Percentiles rank a stretch among this genome's conserved stretches.
Conservation (phyloP, 331 rosid species). For the Malus hybrid region DNA sequence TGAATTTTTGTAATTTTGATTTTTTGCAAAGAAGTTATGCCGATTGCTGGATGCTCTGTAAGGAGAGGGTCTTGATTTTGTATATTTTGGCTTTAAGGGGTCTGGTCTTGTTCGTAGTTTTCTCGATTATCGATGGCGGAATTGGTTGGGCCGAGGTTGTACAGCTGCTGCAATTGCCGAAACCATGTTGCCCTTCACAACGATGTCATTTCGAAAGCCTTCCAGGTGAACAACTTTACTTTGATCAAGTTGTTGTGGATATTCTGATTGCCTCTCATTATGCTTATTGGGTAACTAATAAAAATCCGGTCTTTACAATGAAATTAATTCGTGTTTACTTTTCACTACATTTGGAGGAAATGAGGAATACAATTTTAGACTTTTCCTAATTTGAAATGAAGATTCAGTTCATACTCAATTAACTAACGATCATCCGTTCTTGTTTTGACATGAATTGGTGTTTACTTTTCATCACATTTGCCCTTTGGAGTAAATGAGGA, state of each 20-base stretch:
- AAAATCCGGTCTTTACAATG: neutral
- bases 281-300: neutral
- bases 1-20: no score
- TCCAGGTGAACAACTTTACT: conserved; percentile 25
- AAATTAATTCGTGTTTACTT: neutral
- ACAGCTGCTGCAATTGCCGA: conserved; percentile 24
- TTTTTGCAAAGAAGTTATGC: no score
- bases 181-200: conserved; percentile 34
- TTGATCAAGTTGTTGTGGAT: neutral
- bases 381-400: neutral
- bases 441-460: neutral
- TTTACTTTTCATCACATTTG: neutral
- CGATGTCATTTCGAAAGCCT: conserved; percentile 32
- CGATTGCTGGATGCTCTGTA: no score
- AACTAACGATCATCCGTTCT: neutral
- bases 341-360: neutral
- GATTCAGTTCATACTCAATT: neutral
- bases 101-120: no score
- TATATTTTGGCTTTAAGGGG: no score
- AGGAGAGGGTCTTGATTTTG: no score
- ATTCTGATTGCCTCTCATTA: neutral
- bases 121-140: no score
- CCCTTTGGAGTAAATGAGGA: neutral
- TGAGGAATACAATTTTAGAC: neutral
- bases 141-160: no score